Evolutionary conservation across 1,284 basidiomycete species (phyloP).

Genomic region (Hemileia vastatrix): DNA sequence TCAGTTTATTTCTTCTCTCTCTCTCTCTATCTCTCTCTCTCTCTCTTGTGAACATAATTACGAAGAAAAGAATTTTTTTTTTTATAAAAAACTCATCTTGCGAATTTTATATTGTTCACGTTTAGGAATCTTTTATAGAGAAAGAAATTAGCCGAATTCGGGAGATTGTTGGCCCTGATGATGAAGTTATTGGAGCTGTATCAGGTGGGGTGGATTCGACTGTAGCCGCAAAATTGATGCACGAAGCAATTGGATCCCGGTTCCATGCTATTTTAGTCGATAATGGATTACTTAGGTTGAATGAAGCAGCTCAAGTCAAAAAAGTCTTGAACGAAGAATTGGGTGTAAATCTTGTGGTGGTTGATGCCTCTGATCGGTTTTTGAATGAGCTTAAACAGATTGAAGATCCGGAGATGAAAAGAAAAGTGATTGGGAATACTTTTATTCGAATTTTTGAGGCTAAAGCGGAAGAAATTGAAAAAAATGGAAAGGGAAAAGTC

Average conservation of each 20-base stretch:
- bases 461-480: slow-evolving; percentile 83
- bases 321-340: slow-evolving; percentile 88
- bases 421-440: slow-evolving; percentile 98
- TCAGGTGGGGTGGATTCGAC: slow-evolving; percentile 96
- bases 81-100: slow-evolving; percentile 3
- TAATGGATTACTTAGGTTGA: slow-evolving; percentile 87
- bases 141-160: slow-evolving; percentile 93
- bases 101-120: background rate
- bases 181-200: slow-evolving; percentile 94
- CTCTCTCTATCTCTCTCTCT: slow-evolving; percentile 1
- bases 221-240: slow-evolving; percentile 98
- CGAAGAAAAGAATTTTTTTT: background rate
- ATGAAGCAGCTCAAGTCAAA: slow-evolving; percentile 89
- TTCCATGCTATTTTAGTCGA: slow-evolving; percentile 99
- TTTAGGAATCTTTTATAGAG: slow-evolving; percentile 87
- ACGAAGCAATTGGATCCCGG: slow-evolving; percentile 97
- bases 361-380: slow-evolving; percentile 92
- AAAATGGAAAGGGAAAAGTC: slow-evolving; percentile 70
- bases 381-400: slow-evolving; percentile 76
- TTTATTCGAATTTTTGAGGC: slow-evolving; percentile 97
- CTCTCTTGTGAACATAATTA: background rate
- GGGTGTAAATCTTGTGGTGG: slow-evolving; percentile 90
- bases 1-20: background rate
- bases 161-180: slow-evolving; percentile 86
- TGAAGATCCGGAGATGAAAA: slow-evolving; percentile 93